A percentile compares a stretch with the other conserved stretches of the same genome.
phyloP scores from a whole-genome alignment of 495 filamentous ascomycete species.

The Penicillium cinerascens region DNA sequence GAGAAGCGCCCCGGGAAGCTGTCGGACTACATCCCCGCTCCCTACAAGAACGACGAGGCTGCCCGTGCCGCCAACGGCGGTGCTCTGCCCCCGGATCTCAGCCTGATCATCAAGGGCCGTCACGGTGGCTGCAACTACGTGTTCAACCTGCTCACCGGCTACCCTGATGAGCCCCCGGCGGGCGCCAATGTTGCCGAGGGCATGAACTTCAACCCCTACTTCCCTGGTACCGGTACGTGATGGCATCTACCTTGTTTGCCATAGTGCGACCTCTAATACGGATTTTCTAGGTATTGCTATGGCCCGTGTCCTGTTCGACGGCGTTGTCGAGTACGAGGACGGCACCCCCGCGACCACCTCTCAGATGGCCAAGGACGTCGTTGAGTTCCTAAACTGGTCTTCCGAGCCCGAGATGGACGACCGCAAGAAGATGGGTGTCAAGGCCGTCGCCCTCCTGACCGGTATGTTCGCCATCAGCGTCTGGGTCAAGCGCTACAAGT shows the following conservation, averaged over 20 bases:
- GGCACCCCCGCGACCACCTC: slow-evolving; percentile 89
- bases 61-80: slow-evolving; percentile 97
- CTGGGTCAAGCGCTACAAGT: slow-evolving; percentile 99
- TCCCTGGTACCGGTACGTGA: slow-evolving; percentile 82
- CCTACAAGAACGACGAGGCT: slow-evolving; percentile 98
- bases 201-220: slow-evolving; percentile 99
- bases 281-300: slow-evolving; percentile 80
- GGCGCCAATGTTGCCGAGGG: slow-evolving; percentile 76
- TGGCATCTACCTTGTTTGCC: not conserved
- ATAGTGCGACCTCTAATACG: slow-evolving; percentile 8
- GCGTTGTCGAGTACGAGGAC: slow-evolving; percentile 97
- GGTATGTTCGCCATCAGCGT: slow-evolving; percentile 82
- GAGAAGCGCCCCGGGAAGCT: slow-evolving; percentile 98
- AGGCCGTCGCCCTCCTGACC: slow-evolving; percentile 74
- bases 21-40: slow-evolving; percentile 90
- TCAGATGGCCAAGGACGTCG: slow-evolving; percentile 99
- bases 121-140: slow-evolving; percentile 99
- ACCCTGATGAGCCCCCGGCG: slow-evolving; percentile 93
- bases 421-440: slow-evolving; percentile 98
- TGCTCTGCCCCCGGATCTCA: slow-evolving; percentile 95
- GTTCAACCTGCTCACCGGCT: slow-evolving; percentile 95
- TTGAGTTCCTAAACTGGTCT: slow-evolving; percentile 98
- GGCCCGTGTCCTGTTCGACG: slow-evolving; percentile 97
- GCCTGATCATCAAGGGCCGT: slow-evolving; percentile 93
- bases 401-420: slow-evolving; percentile 99